Percentiles rank a stretch among this genome's conserved stretches.
Conservation (phyloP, 371 early-diverging fungal genomes). For the Funneliformis caledonium region DNA sequence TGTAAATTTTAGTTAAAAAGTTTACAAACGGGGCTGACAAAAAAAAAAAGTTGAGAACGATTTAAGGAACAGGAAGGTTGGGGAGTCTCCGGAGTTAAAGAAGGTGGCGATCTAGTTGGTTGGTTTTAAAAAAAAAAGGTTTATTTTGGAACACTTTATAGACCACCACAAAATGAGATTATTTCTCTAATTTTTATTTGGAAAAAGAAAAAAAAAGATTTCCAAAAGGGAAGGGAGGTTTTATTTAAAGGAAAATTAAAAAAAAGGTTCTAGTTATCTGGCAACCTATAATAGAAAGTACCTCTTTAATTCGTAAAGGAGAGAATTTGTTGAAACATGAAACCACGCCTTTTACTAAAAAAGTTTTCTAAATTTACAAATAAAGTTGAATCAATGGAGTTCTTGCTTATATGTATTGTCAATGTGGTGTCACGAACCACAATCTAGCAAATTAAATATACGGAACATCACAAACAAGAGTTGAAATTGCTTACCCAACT, state of each 20-base stretch:
- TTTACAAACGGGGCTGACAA: neutral
- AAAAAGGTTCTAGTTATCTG: neutral
- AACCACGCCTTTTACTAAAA: neutral
- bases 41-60: neutral
- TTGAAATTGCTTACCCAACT: too few relatives aligned
- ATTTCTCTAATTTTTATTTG: too few relatives aligned
- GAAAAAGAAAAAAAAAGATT: too few relatives aligned
- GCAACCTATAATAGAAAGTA: neutral
- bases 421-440: slow-evolving; percentile 1
- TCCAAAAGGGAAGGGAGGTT: too few relatives aligned
- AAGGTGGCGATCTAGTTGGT: too few relatives aligned
- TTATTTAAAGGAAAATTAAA: too few relatives aligned
- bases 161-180: too few relatives aligned
- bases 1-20: neutral
- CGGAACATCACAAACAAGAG: too few relatives aligned
- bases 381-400: neutral
- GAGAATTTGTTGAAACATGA: neutral
- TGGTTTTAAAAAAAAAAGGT: neutral
- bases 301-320: neutral
- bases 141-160: neutral
- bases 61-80: neutral
- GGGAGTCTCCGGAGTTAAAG: too few relatives aligned
- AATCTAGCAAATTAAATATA: too few relatives aligned
- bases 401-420: neutral
- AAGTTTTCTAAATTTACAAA: neutral